Base-by-base conservation (phyloP, 2,329 filamentous ascomycete species). In the Graphiopsis chlorocephala region DNA sequence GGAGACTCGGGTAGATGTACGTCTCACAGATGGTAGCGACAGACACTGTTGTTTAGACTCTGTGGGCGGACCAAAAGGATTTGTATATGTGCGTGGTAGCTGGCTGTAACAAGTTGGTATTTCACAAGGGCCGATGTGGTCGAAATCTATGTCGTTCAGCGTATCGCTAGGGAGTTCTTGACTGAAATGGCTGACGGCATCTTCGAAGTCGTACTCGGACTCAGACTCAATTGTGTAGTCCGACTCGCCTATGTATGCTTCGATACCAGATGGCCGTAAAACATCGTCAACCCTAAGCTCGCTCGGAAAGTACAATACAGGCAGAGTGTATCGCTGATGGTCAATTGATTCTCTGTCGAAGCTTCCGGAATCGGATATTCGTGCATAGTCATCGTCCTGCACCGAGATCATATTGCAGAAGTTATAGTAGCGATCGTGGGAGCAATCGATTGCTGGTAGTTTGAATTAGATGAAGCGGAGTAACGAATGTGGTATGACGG, bases 141-240 rank as follows among this genome's bases (percentile, higher is more conserved):
- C 55, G 8, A 58, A 26, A 23, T 25, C n/a, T 12, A 23, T 20
- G 38, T 45, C 38, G 38, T 45, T 45, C 8, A 20, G n/a, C n/a
- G 10, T 3, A 45, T 45, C 8, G 12, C 7, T 3, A 20, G n/a
- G 7, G 17, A 25, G n/a, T 10, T 25, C 47, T n/a, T 42, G 29
- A 14, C 59, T 61, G 59, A 61, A 61, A 15, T 53, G 59, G 25
- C 59, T 61, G 47, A 53, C 59, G 7, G 59, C 45, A 28, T 61
- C 59, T 38, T 61, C 59, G 14, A 61, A 61, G 17, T 38, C 47
- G 26, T 38, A 53, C 12, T 38, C 47, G 11, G 59, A 61, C 28
- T 15, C 10, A 5, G 23, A 14, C 10, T 42, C 59, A 8, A 11
- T 38, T 12, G 47, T 28, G 20, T 52, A 52, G 20, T 61, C 47